Conservation (phyloP, 2,329 filamentous ascomycete species). For the Nigrograna mackinnonii region DNA sequence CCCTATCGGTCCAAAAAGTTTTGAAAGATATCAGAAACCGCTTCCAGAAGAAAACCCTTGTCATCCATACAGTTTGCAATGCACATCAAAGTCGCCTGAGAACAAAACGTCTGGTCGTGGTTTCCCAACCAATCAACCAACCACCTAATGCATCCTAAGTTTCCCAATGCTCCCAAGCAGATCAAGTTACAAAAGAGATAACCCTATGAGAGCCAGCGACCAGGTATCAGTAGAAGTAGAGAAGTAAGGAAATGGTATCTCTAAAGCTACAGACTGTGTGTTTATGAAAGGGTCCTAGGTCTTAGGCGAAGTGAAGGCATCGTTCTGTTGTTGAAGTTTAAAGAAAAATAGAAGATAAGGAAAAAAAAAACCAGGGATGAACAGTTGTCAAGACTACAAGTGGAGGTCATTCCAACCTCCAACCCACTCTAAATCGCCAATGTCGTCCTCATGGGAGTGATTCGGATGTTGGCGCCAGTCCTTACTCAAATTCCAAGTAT, state of each 20-base stretch:
- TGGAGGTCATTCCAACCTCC: slow-evolving; percentile 81
- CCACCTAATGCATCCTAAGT: slow-evolving; percentile 13
- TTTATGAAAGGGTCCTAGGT: slow-evolving; percentile 11
- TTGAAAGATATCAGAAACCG: slow-evolving; percentile 4
- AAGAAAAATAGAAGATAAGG: slow-evolving; percentile 20
- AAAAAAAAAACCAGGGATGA: slow-evolving; percentile 36
- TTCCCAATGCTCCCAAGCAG: slow-evolving; percentile 19
- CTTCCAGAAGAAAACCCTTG: slow-evolving; percentile 13
- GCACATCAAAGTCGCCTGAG: slow-evolving; percentile 9
- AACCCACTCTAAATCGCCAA: slow-evolving; percentile 90
- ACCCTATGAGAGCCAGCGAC: slow-evolving; percentile 9
- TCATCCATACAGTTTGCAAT: slow-evolving; percentile 18
- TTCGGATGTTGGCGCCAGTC: slow-evolving; percentile 53
- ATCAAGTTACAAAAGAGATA: slow-evolving; percentile 37
- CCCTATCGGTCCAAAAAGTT: slow-evolving; percentile 24
- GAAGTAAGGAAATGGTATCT: slow-evolving; percentile 42
- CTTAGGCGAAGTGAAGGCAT: neutral
- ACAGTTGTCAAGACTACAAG: slow-evolving; percentile 56
- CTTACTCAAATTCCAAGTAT: slow-evolving; percentile 49
- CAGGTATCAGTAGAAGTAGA: slow-evolving; percentile 22
- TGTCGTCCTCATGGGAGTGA: slow-evolving; percentile 58
- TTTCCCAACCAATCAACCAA: slow-evolving; percentile 10
- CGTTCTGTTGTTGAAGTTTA: slow-evolving; percentile 3
- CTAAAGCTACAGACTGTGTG: slow-evolving; percentile 39
- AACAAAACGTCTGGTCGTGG: slow-evolving; percentile 24